These are phyloP conservation scores for Massarina eburnea DNA, from an alignment of 2,329 filamentous ascomycete species.

Conservation along the genomic window DNA sequence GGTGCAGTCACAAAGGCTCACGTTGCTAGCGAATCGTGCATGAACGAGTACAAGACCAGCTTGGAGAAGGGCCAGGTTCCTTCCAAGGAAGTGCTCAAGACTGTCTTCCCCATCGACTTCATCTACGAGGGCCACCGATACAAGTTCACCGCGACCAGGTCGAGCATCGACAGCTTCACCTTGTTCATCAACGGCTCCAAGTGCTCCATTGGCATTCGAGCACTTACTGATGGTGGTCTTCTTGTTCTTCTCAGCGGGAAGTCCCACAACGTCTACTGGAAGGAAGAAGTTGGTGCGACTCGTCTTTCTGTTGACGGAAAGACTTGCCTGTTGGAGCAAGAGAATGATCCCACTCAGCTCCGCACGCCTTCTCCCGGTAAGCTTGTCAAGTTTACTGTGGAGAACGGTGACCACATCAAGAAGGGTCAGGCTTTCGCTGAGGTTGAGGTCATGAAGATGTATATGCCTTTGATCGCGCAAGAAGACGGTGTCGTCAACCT, in stretches of 20 bases:
- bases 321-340: conserved; percentile 95
- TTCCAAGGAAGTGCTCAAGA: conserved; percentile 94
- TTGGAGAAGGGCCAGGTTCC: conserved; percentile 97
- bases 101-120: conserved; percentile 96
- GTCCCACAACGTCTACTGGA: conserved; percentile 99
- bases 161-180: conserved; percentile 91
- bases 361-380: conserved; percentile 94
- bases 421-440: conserved; percentile 93
- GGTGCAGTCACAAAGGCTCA: conserved; percentile 95
- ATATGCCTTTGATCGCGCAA: conserved; percentile 94
- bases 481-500: conserved; percentile 96
- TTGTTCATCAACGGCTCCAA: conserved; percentile 99
- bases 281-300: conserved; percentile 95
- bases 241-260: conserved; percentile 87
- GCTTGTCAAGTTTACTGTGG: conserved; percentile 95
- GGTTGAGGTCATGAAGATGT: conserved; percentile 99
- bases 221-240: conserved; percentile 90
- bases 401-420: conserved; percentile 90
- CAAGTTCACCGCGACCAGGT: conserved; percentile 96
- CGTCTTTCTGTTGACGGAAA: conserved; percentile 96
- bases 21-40: conserved; percentile 86
- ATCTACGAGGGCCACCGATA: conserved; percentile 97
- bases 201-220: conserved; percentile 88
- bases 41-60: conserved; percentile 82
- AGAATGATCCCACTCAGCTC: conserved; percentile 97